Evolutionary conservation across 2,329 filamentous ascomycete species (phyloP).

Genomic region (Fusarium temperatum): DNA sequence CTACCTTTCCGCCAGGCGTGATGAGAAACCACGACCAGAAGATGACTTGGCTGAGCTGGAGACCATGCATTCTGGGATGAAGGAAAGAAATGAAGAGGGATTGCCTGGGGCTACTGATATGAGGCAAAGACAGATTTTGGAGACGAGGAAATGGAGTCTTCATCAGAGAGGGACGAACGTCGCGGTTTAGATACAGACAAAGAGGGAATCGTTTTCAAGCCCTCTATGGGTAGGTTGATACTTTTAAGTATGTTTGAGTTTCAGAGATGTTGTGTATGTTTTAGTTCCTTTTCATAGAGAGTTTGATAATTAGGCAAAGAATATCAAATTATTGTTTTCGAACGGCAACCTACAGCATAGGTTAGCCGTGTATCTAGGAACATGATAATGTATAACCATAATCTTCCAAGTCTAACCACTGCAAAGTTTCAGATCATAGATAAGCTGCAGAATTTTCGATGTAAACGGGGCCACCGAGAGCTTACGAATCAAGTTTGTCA

Average conservation of each 20-base stretch:
- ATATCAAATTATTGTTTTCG: neutral
- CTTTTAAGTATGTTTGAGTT: neutral
- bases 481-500: neutral
- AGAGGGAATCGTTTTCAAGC: neutral
- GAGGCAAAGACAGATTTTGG: constrained; percentile 38
- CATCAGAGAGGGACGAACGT: constrained; percentile 19
- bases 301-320: neutral
- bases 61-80: constrained; percentile 26
- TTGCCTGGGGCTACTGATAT: constrained; percentile 11
- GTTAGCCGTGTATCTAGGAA: neutral
- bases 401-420: neutral
- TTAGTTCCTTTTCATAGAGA: neutral
- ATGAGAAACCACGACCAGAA: constrained; percentile 38
- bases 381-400: neutral
- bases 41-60: constrained; percentile 34
- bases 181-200: neutral
- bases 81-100: constrained; percentile 13
- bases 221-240: neutral
- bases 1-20: constrained; percentile 49
- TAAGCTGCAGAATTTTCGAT: constrained; percentile 3
- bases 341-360: neutral
- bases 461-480: neutral
- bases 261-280: neutral
- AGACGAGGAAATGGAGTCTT: constrained; percentile 38
- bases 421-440: neutral